These are phyloP conservation scores for Mortierella sp. DNA, from an alignment of 371 early-diverging fungal genomes.

Conservation along the genomic window DNA sequence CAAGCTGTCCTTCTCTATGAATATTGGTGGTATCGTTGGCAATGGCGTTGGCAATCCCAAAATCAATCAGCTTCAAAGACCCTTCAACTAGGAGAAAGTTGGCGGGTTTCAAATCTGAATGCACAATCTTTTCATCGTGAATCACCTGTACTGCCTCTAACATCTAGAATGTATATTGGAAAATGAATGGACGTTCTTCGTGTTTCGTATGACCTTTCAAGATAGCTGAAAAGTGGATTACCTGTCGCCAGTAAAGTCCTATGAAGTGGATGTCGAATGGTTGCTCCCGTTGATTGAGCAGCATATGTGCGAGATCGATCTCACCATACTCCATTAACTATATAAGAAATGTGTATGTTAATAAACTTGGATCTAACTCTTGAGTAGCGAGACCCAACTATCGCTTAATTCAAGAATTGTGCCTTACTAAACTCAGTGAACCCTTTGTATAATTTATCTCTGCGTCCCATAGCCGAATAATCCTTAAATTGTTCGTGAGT, in stretches of 20 bases:
- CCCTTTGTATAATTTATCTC: slow-evolving; percentile 74
- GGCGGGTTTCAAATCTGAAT: slow-evolving; percentile 97
- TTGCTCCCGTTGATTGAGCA: slow-evolving; percentile 66
- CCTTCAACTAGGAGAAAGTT: slow-evolving; percentile 92
- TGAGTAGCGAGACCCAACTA: not conserved
- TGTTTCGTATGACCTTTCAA: not conserved
- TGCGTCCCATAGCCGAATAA: slow-evolving; percentile 85
- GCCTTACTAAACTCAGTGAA: slow-evolving; percentile 75
- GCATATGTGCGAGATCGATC: slow-evolving; percentile 85
- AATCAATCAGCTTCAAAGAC: slow-evolving; percentile 95
- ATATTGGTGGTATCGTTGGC: slow-evolving; percentile 97
- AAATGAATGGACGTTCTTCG: slow-evolving; percentile 16
- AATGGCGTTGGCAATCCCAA: slow-evolving; percentile 98
- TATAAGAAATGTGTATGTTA: not conserved
- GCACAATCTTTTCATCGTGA: slow-evolving; percentile 92
- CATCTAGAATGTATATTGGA: slow-evolving; percentile 74
- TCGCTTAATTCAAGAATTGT: not conserved
- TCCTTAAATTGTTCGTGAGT: slow-evolving; percentile 72
- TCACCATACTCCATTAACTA: slow-evolving; percentile 94
- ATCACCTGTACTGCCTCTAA: slow-evolving; percentile 90
- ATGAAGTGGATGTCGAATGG: slow-evolving; percentile 80
- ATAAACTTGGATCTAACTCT: not conserved
- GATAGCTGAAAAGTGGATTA: slow-evolving; percentile 24
- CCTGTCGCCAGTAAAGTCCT: slow-evolving; percentile 88
- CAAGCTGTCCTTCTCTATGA: slow-evolving; percentile 89